Conservation (phyloP, 352 stramenopile genomes). For the Phytophthora citricola region DNA sequence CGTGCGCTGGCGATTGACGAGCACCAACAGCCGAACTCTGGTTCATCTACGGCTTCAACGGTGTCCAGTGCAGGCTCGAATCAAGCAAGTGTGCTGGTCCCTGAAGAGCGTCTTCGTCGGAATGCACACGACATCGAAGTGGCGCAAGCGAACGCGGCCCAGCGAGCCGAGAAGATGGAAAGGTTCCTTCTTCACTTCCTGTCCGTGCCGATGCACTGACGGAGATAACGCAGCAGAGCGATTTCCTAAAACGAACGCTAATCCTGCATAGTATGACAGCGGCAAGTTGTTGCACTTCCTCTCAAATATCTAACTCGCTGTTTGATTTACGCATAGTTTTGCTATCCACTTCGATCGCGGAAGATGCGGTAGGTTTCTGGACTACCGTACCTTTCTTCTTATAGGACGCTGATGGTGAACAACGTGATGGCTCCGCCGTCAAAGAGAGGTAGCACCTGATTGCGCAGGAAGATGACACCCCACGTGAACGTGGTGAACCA, state of each 20-base stretch:
- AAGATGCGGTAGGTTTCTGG: constrained; percentile 7
- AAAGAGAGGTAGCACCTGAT: constrained; percentile 97
- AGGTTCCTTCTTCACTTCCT: constrained; percentile 75
- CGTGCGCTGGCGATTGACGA: constrained; percentile 32
- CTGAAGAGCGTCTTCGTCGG: constrained; percentile 67
- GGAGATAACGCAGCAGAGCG: constrained; percentile 12
- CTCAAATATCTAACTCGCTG: constrained; percentile 36
- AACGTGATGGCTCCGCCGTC: constrained; percentile 96
- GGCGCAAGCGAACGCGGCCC: constrained; percentile 55
- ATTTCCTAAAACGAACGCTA: constrained; percentile 14
- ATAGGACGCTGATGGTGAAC: constrained; percentile 93
- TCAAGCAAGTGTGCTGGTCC: constrained; percentile 46
- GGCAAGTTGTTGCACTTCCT: not conserved
- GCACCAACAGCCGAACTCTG: constrained; percentile 28
- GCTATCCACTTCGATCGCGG: constrained; percentile 25
- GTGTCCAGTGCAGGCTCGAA: constrained; percentile 35
- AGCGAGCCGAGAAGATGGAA: constrained; percentile 79
- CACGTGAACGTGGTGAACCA: constrained; percentile 99
- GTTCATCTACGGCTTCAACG: constrained; percentile 50
- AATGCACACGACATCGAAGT: constrained; percentile 62
- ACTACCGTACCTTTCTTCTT: constrained; percentile 35
- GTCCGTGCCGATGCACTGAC: constrained; percentile 55
- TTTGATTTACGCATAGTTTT: constrained; percentile 36
- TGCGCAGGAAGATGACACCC: constrained; percentile 98
- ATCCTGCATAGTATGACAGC: constrained; percentile 22